Evolutionary conservation across 768 basidiomycete genomes (phyloP).

Genomic region (Auriscalpium orientale): DNA sequence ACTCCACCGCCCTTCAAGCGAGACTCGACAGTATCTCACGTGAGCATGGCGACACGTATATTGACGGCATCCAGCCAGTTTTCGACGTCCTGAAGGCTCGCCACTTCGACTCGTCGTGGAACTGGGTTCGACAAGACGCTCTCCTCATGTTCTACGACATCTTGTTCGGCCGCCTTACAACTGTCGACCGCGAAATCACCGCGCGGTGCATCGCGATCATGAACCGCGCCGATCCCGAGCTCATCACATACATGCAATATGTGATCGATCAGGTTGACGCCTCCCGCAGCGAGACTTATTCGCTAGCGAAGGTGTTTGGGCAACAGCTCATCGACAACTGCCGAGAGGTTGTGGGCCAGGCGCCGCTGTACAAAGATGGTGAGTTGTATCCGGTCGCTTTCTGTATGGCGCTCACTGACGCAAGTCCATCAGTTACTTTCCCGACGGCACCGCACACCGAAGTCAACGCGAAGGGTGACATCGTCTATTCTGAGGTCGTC

Average conservation of each 20-base stretch:
- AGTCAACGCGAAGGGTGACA: slow-evolving; percentile 89
- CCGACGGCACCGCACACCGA: slow-evolving; percentile 96
- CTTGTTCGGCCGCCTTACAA: slow-evolving; percentile 89
- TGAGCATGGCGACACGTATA: slow-evolving; percentile 91
- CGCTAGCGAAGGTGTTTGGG: slow-evolving; percentile 94
- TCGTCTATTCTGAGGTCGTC: slow-evolving; percentile 90
- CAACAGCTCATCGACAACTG: slow-evolving; percentile 94
- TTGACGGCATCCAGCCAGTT: slow-evolving; percentile 90
- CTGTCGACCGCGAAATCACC: slow-evolving; percentile 93
- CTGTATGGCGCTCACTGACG: background rate
- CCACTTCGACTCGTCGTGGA: slow-evolving; percentile 98
- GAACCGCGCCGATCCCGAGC: slow-evolving; percentile 91
- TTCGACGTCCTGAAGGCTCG: slow-evolving; percentile 96
- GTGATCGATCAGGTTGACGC: slow-evolving; percentile 80
- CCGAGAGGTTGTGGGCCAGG: slow-evolving; percentile 67
- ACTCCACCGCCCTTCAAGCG: slow-evolving; percentile 62
- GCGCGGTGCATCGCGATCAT: slow-evolving; percentile 96
- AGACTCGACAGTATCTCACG: slow-evolving; percentile 81
- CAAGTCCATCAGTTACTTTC: slow-evolving; percentile 68
- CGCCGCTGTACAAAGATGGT: slow-evolving; percentile 97
- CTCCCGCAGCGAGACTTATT: slow-evolving; percentile 82
- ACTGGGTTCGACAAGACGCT: slow-evolving; percentile 98
- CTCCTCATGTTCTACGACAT: slow-evolving; percentile 98
- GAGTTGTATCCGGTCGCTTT: slow-evolving; percentile 22
- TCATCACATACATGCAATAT: slow-evolving; percentile 94